These are phyloP conservation scores for Magnaporthales sp. DNA, from an alignment of 2,329 filamentous ascomycete species.

Conservation along the genomic window DNA sequence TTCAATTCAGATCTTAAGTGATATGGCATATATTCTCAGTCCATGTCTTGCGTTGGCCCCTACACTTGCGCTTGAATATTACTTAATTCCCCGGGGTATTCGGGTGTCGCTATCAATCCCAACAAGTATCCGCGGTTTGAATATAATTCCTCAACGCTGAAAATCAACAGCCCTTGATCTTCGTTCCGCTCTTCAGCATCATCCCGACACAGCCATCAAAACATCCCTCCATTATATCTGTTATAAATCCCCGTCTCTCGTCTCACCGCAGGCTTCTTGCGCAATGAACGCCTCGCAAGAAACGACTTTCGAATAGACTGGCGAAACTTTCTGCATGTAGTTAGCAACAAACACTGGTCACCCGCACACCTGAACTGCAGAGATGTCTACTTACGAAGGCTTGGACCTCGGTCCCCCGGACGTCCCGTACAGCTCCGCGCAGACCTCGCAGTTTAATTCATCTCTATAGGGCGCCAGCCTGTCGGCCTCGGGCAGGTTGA, in stretches of 20 bases:
- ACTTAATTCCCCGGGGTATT: neutral
- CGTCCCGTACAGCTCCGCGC: neutral
- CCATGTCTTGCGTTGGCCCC: too few relatives aligned
- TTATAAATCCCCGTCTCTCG: neutral
- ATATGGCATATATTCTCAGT: too few relatives aligned
- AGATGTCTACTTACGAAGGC: neutral
- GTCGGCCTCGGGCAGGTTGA: neutral
- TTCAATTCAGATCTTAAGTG: too few relatives aligned
- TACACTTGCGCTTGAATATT: too few relatives aligned
- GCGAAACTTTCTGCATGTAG: neutral
- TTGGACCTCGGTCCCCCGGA: neutral
- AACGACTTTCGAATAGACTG: neutral
- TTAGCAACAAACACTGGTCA: too few relatives aligned
- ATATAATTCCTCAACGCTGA: neutral
- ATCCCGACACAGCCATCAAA: neutral
- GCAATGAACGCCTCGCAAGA: neutral
- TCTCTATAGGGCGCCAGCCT: neutral
- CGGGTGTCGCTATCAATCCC: neutral
- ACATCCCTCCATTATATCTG: neutral
- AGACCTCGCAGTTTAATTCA: neutral
- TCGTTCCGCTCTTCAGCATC: neutral
- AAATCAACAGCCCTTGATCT: neutral
- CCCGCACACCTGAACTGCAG: too few relatives aligned
- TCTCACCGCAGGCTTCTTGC: neutral
- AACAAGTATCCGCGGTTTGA: neutral